Base-by-base conservation (phyloP, 306 rosid species). In the Lathyrus tuberosus region DNA sequence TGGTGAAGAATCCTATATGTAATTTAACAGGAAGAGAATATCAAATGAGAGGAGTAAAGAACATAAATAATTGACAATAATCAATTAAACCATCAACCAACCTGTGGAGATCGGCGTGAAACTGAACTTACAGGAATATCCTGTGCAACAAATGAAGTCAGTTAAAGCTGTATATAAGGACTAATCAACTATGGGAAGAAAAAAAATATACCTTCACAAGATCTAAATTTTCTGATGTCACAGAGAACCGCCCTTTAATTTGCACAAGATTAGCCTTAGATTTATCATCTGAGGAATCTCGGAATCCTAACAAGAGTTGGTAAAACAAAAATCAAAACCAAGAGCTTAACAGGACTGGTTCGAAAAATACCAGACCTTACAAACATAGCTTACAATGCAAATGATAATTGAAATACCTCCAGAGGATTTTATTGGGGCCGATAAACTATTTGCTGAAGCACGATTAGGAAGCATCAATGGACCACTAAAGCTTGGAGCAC, bases 371-470 rank as follows among this genome's bases (percentile, higher is more conserved):
- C 12, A 65, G 43, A 74, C 61, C 57, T 69, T 41, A 74, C 35
- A 24, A 51, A 31, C 10, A 78, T 58, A 75, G 62, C 76, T 44
- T 37, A 16, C 9, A 20, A 10, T 52, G 63, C 58, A 67, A 43
- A 53, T 24, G 64, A 73, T 63, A 60, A 75, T 65, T 56, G 73
- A 64, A 75, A 72, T 88, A 95, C 99, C 99, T 84, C 96, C 99
- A 70, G 99, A 89, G 81, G 91, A 84, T 74, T 91, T 95, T 80
- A 95, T 91, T 42, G 99, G 99, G 63, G 99, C 99, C 10, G 99
- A 95, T 73, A 95, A 88, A 87, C 99, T 95, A 84, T 95, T 95
- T 79, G 99, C 97, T 0, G 99, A 95, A 79, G 99, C 99, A 74
- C 96, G 88, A 75, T 87, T 95, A 61, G 99, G 99, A 75, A 95